phyloP scores from a whole-genome alignment of 2,329 filamentous ascomycete genomes.

The Aspergillus texensis region DNA sequence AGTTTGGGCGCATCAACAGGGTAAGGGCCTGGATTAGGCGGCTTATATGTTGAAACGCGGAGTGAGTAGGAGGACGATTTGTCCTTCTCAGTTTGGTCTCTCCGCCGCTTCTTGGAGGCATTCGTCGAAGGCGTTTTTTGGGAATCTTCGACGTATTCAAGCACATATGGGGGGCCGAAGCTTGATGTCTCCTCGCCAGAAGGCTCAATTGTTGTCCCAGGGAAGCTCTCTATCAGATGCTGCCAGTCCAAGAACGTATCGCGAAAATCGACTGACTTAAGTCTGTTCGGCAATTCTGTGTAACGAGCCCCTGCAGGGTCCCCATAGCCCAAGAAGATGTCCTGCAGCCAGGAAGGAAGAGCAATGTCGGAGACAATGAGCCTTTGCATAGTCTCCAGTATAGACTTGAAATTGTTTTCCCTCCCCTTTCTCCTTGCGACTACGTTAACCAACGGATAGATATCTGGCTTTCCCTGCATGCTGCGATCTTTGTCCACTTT shows the following conservation, averaged over 20 bases:
- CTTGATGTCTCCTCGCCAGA: slow-evolving; percentile 70
- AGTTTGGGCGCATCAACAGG: slow-evolving; percentile 78
- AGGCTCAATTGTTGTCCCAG: slow-evolving; percentile 83
- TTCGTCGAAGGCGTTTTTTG: slow-evolving; percentile 58
- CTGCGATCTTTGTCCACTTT: slow-evolving; percentile 71
- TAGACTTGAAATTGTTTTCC: slow-evolving; percentile 96
- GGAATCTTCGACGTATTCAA: slow-evolving; percentile 65
- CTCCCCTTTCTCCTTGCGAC: slow-evolving; percentile 79
- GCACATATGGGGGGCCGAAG: slow-evolving; percentile 84
- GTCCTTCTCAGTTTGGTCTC: slow-evolving; percentile 70
- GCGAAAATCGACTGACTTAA: slow-evolving; percentile 81
- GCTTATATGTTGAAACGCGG: slow-evolving; percentile 86
- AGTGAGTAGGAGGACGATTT: slow-evolving; percentile 68
- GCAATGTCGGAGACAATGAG: slow-evolving; percentile 83
- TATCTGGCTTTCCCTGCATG: slow-evolving; percentile 69
- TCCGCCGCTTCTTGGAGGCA: slow-evolving; percentile 82
- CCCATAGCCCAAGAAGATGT: slow-evolving; percentile 96
- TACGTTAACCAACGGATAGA: slow-evolving; percentile 84
- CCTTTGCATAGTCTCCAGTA: slow-evolving; percentile 87
- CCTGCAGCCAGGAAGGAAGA: slow-evolving; percentile 88
- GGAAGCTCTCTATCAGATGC: slow-evolving; percentile 85
- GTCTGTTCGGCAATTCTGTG: slow-evolving; percentile 75
- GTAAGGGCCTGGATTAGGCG: slow-evolving; percentile 87
- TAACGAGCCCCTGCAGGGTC: slow-evolving; percentile 88
- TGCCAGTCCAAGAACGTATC: slow-evolving; percentile 97